Evolutionary conservation across 768 basidiomycete genomes (phyloP), one percentile per base, ranked within the genome.

Genomic region (Dioszegia crocea): DNA sequence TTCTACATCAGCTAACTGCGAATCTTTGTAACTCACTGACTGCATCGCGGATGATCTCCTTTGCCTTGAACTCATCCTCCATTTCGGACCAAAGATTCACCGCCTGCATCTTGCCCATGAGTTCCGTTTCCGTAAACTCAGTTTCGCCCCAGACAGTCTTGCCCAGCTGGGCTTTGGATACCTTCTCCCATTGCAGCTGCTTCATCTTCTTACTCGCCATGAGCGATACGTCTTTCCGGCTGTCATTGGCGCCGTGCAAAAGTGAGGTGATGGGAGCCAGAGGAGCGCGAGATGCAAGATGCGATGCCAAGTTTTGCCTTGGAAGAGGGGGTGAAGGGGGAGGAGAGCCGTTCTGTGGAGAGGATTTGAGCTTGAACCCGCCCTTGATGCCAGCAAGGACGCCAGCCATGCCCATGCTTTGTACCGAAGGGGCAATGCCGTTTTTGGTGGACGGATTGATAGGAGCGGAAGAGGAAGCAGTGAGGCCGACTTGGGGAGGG

Each of bases 21-120:
- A 38, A 36, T 55, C 9, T 24, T 29, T 14, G 14, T 14, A 33
- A 66, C 80, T 60, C 72, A 90, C 91, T 88, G 81, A 96, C 84
- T 11, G 92, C 79, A 71, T 90, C 91, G 59, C 89, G 88, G 57
- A 94, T 91, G 47, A 93, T 81, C 75, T 96, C 90, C 77, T 92
- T 92, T 17, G 92, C 92, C 73, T 92, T 91, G 80, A 99, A 99
- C 74, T 92, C 92, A 71, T 94, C 88, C 76, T 98, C 92, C 88
- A 99, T 97, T 79, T 92, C 87, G 70, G 82, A 83, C 88, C 92
- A 97, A 14, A 99, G 85, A 43, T 92, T 90, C 68, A 91, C 89
- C 50, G 80, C 77, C 68, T 88, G 86, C 46, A 99, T 78, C 76
- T 88, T 89, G 75, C 85, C 82, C 41, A 91, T 77, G 82, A 91